Conservation (phyloP, 257 asterid species). For the Plantago ovata region DNA sequence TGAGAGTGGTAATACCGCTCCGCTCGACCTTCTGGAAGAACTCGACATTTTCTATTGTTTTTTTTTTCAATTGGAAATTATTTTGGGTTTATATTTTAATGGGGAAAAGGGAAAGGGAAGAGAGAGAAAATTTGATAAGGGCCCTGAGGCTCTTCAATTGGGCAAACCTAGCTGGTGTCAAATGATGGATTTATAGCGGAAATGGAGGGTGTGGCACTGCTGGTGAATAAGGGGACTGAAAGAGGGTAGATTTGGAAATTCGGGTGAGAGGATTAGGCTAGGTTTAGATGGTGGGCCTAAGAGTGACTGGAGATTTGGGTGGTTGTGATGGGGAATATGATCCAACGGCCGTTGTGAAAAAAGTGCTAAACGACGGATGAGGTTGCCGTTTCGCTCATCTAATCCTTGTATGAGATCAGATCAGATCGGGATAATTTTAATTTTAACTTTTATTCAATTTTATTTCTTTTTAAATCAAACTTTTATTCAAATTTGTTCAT, state of each 20-base stretch:
- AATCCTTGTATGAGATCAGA: too few relatives aligned
- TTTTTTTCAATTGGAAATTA: background rate
- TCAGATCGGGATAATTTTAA: background rate
- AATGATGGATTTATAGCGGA: constrained; percentile 55
- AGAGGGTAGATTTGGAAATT: constrained; percentile 29
- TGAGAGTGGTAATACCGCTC: constrained; percentile 44
- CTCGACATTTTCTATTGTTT: constrained; percentile 31
- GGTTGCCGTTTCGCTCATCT: too few relatives aligned
- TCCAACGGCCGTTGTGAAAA: too few relatives aligned
- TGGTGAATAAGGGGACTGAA: constrained; percentile 16
- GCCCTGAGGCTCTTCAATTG: constrained; percentile 68
- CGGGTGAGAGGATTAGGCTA: constrained; percentile 13
- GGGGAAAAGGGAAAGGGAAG: background rate
- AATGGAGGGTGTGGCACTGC: constrained; percentile 14
- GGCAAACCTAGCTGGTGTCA: constrained; percentile 72
- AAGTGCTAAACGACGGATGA: too few relatives aligned
- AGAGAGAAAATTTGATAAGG: constrained; percentile 23
- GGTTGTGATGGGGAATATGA: too few relatives aligned
- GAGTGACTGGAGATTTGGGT: too few relatives aligned
- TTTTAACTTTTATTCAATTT: constrained; percentile 1
- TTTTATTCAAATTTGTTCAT: too few relatives aligned
- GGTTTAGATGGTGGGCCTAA: constrained; percentile 7
- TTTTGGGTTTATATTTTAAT: background rate
- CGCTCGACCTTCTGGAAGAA: constrained; percentile 58
- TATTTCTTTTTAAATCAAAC: too few relatives aligned